A percentile compares a stretch with the other conserved stretches of the same genome.
These are phyloP conservation scores for Pyrus bretschneideri DNA, from an alignment of 306 rosid genomes.

Conservation along the genomic window DNA sequence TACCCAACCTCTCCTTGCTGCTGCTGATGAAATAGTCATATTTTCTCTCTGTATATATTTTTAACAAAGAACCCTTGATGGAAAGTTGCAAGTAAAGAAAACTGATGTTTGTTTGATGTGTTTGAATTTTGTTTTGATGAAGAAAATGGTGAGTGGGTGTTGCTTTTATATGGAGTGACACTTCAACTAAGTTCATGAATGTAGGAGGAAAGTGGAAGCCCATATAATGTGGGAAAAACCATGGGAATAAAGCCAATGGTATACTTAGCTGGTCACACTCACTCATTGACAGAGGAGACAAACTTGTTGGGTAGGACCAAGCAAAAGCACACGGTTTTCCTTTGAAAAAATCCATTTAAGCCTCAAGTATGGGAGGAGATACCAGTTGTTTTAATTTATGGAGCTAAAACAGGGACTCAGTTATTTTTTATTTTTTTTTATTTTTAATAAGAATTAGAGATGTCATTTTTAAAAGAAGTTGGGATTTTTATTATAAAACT, in stretches of 20 bases:
- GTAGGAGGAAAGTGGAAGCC: neutral
- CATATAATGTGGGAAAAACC: neutral
- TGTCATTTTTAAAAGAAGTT: no score
- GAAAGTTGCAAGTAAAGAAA: neutral
- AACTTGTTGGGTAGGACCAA: neutral
- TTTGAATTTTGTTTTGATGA: neutral
- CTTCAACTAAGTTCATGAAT: neutral
- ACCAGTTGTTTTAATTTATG: no score
- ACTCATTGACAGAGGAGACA: no score
- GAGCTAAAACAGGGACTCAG: no score
- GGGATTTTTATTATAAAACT: no score
- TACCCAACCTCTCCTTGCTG: conserved; percentile 12
- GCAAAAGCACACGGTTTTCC: neutral
- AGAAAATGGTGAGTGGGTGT: neutral
- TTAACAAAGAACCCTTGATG: neutral
- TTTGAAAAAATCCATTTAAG: neutral
- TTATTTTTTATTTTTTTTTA: no score
- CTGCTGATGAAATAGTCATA: conserved; percentile 4
- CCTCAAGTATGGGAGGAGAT: no score
- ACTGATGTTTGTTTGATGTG: neutral
- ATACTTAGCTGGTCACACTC: neutral
- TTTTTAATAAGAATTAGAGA: no score
- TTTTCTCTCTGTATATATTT: neutral
- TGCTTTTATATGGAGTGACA: neutral
- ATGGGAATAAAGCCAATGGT: neutral